phyloP scores from a whole-genome alignment of 2,329 filamentous ascomycete genomes.

The Rhexocercosporidium sp. region DNA sequence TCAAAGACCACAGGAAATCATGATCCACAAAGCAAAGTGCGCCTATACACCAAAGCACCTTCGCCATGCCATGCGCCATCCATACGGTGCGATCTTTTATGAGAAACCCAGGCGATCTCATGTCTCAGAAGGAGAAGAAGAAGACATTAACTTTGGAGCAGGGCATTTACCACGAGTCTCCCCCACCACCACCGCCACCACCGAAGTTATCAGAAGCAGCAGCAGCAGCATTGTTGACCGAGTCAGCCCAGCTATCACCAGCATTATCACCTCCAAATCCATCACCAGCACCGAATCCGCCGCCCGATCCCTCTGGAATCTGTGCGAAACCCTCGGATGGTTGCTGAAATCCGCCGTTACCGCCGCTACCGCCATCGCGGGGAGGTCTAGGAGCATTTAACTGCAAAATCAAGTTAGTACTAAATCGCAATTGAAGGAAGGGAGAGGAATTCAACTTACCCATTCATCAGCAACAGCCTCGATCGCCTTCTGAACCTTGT shows the following conservation, averaged over 20 bases:
- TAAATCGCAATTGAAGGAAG: background rate
- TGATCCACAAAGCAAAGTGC: background rate
- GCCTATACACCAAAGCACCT: background rate
- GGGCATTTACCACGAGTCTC: background rate
- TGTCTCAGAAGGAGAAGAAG: background rate
- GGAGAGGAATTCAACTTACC: constrained; percentile 10
- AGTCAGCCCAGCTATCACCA: background rate
- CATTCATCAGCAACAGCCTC: constrained; percentile 22
- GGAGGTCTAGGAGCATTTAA: constrained; percentile 20
- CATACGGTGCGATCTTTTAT: background rate
- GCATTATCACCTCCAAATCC: background rate
- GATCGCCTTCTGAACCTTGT: constrained; percentile 16
- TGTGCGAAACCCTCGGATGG: background rate
- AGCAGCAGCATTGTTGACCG: background rate
- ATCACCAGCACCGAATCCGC: background rate
- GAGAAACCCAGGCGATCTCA: background rate
- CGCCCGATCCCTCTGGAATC: background rate
- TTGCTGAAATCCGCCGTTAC: background rate
- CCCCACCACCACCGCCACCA: background rate
- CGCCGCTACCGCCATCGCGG: constrained; percentile 5
- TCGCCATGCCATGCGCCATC: background rate
- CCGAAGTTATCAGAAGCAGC: background rate
- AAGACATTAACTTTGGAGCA: background rate
- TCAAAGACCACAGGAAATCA: background rate
- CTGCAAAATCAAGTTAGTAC: background rate